Conservation (phyloP, 176 grass and related monocot genomes). For the Oropetium thomaeum region DNA sequence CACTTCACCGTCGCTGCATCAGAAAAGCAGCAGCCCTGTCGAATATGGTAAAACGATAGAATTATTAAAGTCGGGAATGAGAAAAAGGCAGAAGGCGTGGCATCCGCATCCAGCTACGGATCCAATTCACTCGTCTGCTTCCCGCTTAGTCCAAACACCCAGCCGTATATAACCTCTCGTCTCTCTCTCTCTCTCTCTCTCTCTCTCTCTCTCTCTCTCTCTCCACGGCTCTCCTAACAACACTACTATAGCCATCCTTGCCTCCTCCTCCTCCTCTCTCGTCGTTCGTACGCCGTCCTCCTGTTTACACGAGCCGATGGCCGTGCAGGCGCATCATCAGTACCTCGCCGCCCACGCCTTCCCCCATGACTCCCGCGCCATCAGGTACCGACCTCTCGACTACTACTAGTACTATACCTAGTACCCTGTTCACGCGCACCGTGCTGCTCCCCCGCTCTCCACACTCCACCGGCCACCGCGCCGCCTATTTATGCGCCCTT, state of each 20-base stretch:
- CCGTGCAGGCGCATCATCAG: slow-evolving; percentile 36
- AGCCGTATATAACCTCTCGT: neutral
- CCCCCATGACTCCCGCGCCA: slow-evolving; percentile 39
- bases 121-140: neutral
- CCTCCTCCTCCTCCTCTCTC: neutral
- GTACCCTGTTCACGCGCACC: neutral
- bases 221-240: neutral
- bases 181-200: neutral
- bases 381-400: neutral
- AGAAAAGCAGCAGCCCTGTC: neutral
- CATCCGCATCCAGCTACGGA: neutral
- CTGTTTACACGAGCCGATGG: slow-evolving; percentile 19
- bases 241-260: neutral
- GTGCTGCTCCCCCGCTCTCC: too few relatives aligned
- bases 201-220: neutral
- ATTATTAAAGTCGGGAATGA: neutral
- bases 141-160: neutral
- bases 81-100: neutral
- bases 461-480: too few relatives aligned
- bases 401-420: too few relatives aligned
- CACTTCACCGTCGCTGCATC: neutral
- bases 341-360: slow-evolving; percentile 29
- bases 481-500: slow-evolving; percentile 11
- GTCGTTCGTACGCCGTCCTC: neutral
- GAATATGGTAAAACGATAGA: neutral